Percentiles rank a stretch among this genome's conserved stretches.
Conservation (phyloP, 495 filamentous ascomycete species). For the Hyaloscypha finlandica region DNA sequence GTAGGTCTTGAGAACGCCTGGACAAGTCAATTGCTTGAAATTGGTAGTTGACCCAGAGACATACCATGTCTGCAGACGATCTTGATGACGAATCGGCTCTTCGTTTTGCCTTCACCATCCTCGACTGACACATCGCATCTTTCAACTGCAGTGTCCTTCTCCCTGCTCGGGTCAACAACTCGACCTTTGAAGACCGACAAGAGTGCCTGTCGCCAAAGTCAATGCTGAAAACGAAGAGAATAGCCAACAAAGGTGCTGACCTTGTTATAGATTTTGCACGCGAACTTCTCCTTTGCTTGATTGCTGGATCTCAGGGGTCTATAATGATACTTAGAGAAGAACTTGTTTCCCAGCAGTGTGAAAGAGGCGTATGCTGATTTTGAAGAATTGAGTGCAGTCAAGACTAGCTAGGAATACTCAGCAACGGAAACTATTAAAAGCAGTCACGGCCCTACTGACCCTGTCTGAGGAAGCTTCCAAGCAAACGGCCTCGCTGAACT, state of each 20-base stretch:
- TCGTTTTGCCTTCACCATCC: slow-evolving; percentile 67
- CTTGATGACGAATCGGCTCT: slow-evolving; percentile 79
- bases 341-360: slow-evolving; percentile 67
- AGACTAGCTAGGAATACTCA: slow-evolving; percentile 58
- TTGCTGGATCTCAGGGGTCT: slow-evolving; percentile 37
- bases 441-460: slow-evolving; percentile 45
- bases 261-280: slow-evolving; percentile 74
- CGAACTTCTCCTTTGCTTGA: slow-evolving; percentile 56
- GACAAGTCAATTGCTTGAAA: slow-evolving; percentile 3
- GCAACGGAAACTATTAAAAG: background rate
- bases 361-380: slow-evolving; percentile 92
- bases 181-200: slow-evolving; percentile 74
- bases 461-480: slow-evolving; percentile 78
- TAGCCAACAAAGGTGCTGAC: slow-evolving; percentile 38
- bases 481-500: slow-evolving; percentile 88
- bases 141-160: slow-evolving; percentile 79
- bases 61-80: slow-evolving; percentile 78
- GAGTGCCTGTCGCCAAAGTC: slow-evolving; percentile 53
- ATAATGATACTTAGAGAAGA: slow-evolving; percentile 80
- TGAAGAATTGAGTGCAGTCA: slow-evolving; percentile 87
- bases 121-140: slow-evolving; percentile 83
- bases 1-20: slow-evolving; percentile 89
- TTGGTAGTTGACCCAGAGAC: background rate
- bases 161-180: slow-evolving; percentile 50
- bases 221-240: background rate